These are phyloP conservation scores for Maudiozyma saulgeensis DNA, from an alignment of 805 yeast species.

Conservation along the genomic window DNA sequence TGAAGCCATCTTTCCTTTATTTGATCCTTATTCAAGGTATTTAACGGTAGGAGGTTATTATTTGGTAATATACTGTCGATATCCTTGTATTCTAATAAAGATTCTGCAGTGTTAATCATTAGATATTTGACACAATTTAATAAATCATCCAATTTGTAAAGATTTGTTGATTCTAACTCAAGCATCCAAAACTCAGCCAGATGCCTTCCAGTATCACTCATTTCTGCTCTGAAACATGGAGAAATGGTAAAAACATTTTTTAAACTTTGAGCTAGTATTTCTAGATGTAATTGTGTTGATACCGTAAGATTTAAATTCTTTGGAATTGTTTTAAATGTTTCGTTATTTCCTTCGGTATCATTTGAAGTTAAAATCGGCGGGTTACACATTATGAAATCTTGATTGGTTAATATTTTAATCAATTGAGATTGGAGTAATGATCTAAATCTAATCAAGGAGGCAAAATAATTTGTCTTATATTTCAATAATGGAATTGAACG, in stretches of 20 bases:
- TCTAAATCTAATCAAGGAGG: constrained; percentile 62
- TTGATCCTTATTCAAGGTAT: background rate
- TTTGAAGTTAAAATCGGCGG: constrained; percentile 85
- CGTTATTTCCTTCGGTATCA: constrained; percentile 98
- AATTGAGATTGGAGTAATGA: constrained; percentile 51
- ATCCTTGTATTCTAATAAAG: background rate
- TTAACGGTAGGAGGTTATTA: background rate
- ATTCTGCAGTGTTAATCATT: background rate
- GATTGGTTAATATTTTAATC: constrained; percentile 41
- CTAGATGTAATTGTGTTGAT: constrained; percentile 86
- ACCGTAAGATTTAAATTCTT: constrained; percentile 62
- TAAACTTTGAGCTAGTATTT: constrained; percentile 63
- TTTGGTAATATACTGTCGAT: background rate
- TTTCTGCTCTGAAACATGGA: constrained; percentile 93
- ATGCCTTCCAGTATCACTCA: constrained; percentile 84
- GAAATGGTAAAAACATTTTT: constrained; percentile 78
- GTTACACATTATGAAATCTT: constrained; percentile 58
- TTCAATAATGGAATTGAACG: constrained; percentile 69
- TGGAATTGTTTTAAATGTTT: constrained; percentile 52
- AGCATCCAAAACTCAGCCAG: constrained; percentile 96
- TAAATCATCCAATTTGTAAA: constrained; percentile 47
- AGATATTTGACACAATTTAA: constrained; percentile 39
- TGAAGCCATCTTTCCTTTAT: constrained; percentile 45
- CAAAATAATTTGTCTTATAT: constrained; percentile 58
- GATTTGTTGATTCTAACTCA: constrained; percentile 78